Conservation (phyloP, 1,284 basidiomycete species). For the Takashimella tepidaria region DNA sequence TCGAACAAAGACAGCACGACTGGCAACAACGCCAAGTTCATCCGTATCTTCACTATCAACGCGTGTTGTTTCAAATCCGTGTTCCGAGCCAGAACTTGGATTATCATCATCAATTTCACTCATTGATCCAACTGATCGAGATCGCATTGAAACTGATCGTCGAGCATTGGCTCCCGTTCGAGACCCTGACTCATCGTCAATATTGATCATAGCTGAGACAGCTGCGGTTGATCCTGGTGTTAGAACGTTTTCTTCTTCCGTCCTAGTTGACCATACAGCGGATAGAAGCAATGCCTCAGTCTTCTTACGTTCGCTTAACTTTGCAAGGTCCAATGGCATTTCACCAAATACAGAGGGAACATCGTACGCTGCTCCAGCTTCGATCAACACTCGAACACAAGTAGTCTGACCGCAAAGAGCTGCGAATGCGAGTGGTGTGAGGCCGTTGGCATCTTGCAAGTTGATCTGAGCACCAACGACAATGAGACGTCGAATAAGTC, state of each 20-base stretch:
- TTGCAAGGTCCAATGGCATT: slow-evolving; percentile 71
- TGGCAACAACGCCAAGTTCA: background rate
- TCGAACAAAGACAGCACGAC: slow-evolving; percentile 1
- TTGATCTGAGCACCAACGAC: slow-evolving; percentile 71
- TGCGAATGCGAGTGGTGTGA: slow-evolving; percentile 84
- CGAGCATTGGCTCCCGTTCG: slow-evolving; percentile 4
- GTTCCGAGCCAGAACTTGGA: slow-evolving; percentile 38
- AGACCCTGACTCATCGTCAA: slow-evolving; percentile 2
- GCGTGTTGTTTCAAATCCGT: slow-evolving; percentile 15
- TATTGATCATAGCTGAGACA: slow-evolving; percentile 4
- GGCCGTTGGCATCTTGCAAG: slow-evolving; percentile 81
- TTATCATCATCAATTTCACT: slow-evolving; percentile 46
- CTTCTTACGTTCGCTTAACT: slow-evolving; percentile 53
- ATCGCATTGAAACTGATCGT: background rate
- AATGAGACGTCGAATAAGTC: slow-evolving; percentile 68
- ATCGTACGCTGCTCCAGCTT: slow-evolving; percentile 72
- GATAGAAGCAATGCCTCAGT: slow-evolving; percentile 48
- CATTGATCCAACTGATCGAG: slow-evolving; percentile 13
- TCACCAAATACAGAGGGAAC: slow-evolving; percentile 71
- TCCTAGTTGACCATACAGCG: slow-evolving; percentile 38
- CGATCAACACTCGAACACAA: slow-evolving; percentile 65
- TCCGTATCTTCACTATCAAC: slow-evolving; percentile 3
- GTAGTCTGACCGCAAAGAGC: slow-evolving; percentile 62
- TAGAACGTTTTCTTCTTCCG: slow-evolving; percentile 6
- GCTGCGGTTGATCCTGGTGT: slow-evolving; percentile 3